These are phyloP conservation scores for Lipomyces yamadae DNA, from an alignment of 805 yeast genomes.

Conservation along the genomic window DNA sequence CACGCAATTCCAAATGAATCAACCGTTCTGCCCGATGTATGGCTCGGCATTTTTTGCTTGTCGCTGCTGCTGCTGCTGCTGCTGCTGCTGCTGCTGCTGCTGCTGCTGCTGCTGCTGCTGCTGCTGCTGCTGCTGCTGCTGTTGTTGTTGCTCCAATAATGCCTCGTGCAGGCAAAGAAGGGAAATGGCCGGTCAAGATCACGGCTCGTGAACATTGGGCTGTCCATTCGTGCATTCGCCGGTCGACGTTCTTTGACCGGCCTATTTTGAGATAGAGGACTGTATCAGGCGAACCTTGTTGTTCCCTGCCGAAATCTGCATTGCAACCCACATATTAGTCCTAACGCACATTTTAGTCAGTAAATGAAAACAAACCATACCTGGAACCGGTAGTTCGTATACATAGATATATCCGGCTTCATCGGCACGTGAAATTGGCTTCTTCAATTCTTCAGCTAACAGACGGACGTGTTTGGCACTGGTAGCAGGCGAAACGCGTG, in stretches of 20 bases:
- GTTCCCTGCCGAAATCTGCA: background rate
- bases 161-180: background rate
- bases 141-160: no score
- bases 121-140: no score
- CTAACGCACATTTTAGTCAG: no score
- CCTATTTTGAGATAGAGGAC: conserved; percentile 31
- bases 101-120: no score
- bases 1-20: conserved; percentile 34
- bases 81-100: no score
- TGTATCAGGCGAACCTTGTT: background rate
- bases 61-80: no score
- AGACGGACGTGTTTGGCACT: conserved; percentile 11
- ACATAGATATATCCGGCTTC: conserved; percentile 36
- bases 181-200: conserved; percentile 28
- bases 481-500: conserved; percentile 7
- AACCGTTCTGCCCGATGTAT: conserved; percentile 37
- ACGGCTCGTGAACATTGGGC: conserved; percentile 33
- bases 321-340: background rate
- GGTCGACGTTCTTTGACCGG: conserved; percentile 26
- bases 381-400: conserved; percentile 18
- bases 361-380: background rate
- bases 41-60: conserved; percentile 18
- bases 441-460: conserved; percentile 22
- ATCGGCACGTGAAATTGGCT: conserved; percentile 30
- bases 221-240: conserved; percentile 35